Evolutionary conservation across 805 yeast species (phyloP).

Genomic region (Candida corydali): DNA sequence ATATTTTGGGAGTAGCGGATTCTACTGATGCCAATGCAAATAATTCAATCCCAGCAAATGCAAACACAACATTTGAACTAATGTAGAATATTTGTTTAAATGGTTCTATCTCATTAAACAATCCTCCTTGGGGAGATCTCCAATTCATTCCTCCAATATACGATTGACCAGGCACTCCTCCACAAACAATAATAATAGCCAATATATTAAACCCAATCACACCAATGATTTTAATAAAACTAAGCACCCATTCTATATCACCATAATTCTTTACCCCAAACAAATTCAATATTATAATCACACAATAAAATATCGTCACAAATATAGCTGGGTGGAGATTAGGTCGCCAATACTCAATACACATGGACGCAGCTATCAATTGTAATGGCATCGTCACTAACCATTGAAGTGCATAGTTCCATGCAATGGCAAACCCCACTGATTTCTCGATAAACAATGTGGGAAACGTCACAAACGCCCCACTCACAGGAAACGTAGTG

Average conservation of each 20-base stretch:
- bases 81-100: constrained; percentile 62
- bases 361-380: constrained; percentile 32
- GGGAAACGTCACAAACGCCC: constrained; percentile 61
- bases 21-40: constrained; percentile 67
- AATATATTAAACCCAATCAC: constrained; percentile 56
- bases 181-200: constrained; percentile 51
- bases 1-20: constrained; percentile 55
- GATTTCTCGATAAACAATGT: constrained; percentile 56
- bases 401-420: constrained; percentile 40
- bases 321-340: constrained; percentile 47
- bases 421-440: constrained; percentile 61
- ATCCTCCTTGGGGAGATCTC: constrained; percentile 52
- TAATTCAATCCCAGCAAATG: constrained; percentile 65
- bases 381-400: constrained; percentile 34
- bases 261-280: constrained; percentile 67
- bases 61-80: constrained; percentile 59
- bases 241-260: constrained; percentile 61
- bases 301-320: constrained; percentile 50
- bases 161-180: constrained; percentile 54
- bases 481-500: constrained; percentile 58
- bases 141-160: constrained; percentile 59
- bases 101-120: constrained; percentile 34
- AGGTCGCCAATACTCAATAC: constrained; percentile 28
- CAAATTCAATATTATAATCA: constrained; percentile 49
- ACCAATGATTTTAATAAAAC: constrained; percentile 52